Percentiles rank a stretch among this genome's conserved stretches.
phyloP scores from a whole-genome alignment of 2,329 filamentous ascomycete genomes.

The Hypoxylon sp. region DNA sequence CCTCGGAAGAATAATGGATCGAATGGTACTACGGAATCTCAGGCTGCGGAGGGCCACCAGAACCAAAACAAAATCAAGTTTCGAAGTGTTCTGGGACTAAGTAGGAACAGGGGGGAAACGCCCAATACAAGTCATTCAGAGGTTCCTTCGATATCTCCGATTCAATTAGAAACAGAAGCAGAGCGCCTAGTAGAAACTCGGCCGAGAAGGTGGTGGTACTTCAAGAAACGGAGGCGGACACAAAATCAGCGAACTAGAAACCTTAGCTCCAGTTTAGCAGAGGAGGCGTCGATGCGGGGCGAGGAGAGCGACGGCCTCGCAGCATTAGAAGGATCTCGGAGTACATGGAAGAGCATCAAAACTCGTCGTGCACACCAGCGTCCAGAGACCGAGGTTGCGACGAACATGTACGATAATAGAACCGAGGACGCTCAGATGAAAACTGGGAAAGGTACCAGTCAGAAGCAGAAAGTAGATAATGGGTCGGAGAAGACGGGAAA shows the following conservation, averaged over 20 bases:
- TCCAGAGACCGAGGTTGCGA: slow-evolving; percentile 4
- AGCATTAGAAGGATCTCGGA: background rate
- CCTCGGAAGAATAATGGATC: slow-evolving; percentile 5
- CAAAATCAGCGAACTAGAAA: background rate
- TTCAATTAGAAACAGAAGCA: slow-evolving; percentile 7
- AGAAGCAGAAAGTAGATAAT: slow-evolving; percentile 1
- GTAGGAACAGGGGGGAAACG: slow-evolving; percentile 2
- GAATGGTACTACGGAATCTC: slow-evolving; percentile 9
- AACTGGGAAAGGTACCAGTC: background rate
- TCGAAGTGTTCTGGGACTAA: slow-evolving; percentile 19
- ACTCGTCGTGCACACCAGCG: slow-evolving; percentile 13
- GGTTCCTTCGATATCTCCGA: slow-evolving; percentile 4
- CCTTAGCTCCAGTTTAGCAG: background rate
- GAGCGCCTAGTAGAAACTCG: background rate
- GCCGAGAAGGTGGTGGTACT: slow-evolving; percentile 31
- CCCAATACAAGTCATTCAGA: slow-evolving; percentile 15
- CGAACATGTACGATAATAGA: background rate
- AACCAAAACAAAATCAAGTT: slow-evolving; percentile 22
- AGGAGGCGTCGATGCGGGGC: background rate
- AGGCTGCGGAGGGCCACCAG: background rate
- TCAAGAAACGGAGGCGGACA: slow-evolving; percentile 26
- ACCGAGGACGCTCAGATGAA: background rate
- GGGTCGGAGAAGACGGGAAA: slow-evolving; percentile 15
- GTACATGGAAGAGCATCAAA: slow-evolving; percentile 27
- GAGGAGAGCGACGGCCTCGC: slow-evolving; percentile 11